Evolutionary conservation across 495 filamentous ascomycete genomes (phyloP).

Genomic region (Tricharina praecox): DNA sequence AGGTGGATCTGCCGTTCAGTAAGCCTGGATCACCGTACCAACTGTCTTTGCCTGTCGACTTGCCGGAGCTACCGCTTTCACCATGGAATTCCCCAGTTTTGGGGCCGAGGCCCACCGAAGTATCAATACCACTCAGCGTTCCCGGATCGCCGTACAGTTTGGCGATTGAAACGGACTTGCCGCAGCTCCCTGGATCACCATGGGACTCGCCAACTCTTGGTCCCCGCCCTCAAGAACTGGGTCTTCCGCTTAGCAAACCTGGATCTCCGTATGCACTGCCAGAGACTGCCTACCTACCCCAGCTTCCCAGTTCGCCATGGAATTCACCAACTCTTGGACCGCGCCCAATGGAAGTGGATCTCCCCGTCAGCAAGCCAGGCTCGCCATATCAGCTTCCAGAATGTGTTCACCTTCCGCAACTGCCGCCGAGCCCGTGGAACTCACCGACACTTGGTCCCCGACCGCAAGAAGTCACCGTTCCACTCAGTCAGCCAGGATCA

Average conservation of each 20-base stretch:
- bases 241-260: slow-evolving; percentile 5
- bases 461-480: background rate
- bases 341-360: background rate
- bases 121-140: background rate
- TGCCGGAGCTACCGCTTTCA: background rate
- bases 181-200: background rate
- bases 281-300: slow-evolving; percentile 8
- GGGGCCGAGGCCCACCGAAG: background rate
- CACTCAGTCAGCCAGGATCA: background rate
- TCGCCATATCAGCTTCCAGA: slow-evolving; percentile 10
- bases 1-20: background rate
- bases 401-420: background rate
- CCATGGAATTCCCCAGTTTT: slow-evolving; percentile 4
- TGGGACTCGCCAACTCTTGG: slow-evolving; percentile 4
- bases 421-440: slow-evolving; percentile 1
- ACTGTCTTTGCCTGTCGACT: background rate
- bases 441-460: slow-evolving; percentile 1
- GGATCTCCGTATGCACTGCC: slow-evolving; percentile 9
- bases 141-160: background rate
- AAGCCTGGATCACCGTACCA: slow-evolving; percentile 1
- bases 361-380: slow-evolving; percentile 9
- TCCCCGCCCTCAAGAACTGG: background rate
- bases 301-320: slow-evolving; percentile 8
- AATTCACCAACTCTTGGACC: background rate
- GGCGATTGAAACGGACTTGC: background rate